These are phyloP conservation scores for Naganishia albida DNA, from an alignment of 1,284 basidiomycete genomes.

Conservation along the genomic window DNA sequence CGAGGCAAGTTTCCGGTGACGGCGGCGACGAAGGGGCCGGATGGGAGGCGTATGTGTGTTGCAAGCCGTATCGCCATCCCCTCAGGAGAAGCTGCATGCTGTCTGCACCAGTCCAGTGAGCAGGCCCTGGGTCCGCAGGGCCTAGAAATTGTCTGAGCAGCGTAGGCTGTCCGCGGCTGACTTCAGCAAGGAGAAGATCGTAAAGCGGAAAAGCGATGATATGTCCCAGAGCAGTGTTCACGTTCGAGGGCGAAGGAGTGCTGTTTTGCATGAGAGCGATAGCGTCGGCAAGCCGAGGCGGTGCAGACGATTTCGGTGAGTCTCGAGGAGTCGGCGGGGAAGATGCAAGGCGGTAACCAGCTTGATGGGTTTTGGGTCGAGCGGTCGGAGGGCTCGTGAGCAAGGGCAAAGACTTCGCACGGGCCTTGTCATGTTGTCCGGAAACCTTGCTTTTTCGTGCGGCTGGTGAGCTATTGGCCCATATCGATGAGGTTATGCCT, in stretches of 20 bases:
- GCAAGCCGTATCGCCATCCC: slow-evolving; percentile 14
- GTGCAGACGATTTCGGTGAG: background rate
- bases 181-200: slow-evolving; percentile 1
- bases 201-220: slow-evolving; percentile 18
- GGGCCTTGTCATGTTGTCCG: background rate
- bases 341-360: no score
- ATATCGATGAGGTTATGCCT: slow-evolving; percentile 6
- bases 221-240: slow-evolving; percentile 9
- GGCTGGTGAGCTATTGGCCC: background rate
- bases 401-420: background rate
- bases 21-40: background rate
- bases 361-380: background rate
- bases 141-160: slow-evolving; percentile 19
- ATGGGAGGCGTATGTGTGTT: background rate
- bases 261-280: background rate
- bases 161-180: slow-evolving; percentile 3
- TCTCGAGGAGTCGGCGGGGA: background rate
- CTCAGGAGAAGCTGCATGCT: slow-evolving; percentile 5
- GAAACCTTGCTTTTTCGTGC: background rate
- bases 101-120: slow-evolving; percentile 2
- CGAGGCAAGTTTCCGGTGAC: background rate
- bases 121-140: slow-evolving; percentile 6
- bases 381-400: background rate
- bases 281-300: slow-evolving; percentile 15
- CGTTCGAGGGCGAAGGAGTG: background rate